Evolutionary conservation across 352 stramenopile genomes (phyloP), one percentile per base, ranked within the genome.

Genomic region (Globisporangium paroecandrum): DNA sequence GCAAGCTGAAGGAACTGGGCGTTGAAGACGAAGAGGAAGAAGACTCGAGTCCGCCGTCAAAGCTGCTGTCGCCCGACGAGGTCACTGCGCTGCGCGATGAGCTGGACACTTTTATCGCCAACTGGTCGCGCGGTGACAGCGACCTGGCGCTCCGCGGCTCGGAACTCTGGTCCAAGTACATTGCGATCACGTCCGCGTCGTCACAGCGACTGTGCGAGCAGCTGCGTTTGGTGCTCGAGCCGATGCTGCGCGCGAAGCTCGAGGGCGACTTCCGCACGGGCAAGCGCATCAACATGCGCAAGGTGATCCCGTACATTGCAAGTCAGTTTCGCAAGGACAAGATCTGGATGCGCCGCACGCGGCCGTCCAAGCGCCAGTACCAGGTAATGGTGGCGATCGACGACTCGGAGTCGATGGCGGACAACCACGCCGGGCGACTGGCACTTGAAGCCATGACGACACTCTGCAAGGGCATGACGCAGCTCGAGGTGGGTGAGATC

Each of bases 201-300:
- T 97, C 97, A 1, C 84, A 98, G 68, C 86, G 97, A 6, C 79
- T 99, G 25, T 99, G 97, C 64, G 98, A 99, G 80, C 98, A 99
- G 71, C 87, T 99, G 15, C 87, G 98, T 1, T 83, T 99, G 55
- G 94, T 99, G 5, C 90, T 99, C 70, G 98, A 99, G 74, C 98
- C 98, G 3, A 98, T 98, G 75, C 85, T 99, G 62, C 96, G 97
- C 24, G 97, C 95, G 22, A 99, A 99, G 77, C 79, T 99, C 15
- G 89, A 98, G 73, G 98, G 98, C 12, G 98, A 99, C 73, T 99
- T 99, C 77, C 89, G 98, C 4, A 99, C 97, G 10, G 98, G 98
- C 41, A 99, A 99, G 78, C 85, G 98, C 62, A 99, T 99, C 69
- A 99, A 99, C 75, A 99, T 99, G 98, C 97, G 98, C 66, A 98